Percentiles rank a stretch among this genome's conserved stretches.
phyloP scores from a whole-genome alignment of 176 grass and related monocot genomes.

The Alloteropsis semialata region DNA sequence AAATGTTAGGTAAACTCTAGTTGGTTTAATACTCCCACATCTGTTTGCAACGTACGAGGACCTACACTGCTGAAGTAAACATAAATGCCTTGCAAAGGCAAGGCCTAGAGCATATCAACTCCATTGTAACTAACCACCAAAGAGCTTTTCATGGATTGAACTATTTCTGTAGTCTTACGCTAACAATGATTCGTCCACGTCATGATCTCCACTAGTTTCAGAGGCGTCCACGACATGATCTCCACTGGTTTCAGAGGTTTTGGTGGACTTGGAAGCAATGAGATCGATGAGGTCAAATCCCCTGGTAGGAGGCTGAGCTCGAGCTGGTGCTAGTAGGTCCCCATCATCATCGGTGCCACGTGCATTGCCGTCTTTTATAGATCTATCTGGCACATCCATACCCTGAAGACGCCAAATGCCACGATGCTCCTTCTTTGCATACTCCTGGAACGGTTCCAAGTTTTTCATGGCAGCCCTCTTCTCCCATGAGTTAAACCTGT shows the following conservation, averaged over 20 bases:
- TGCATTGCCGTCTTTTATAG: background rate
- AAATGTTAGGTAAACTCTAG: conserved; percentile 62
- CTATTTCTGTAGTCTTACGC: background rate
- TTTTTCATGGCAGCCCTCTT: background rate
- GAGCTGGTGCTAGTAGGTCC: background rate
- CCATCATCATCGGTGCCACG: background rate
- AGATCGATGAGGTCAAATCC: background rate
- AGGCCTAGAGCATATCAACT: background rate
- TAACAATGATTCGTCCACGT: background rate
- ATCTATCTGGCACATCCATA: background rate
- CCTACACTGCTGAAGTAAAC: background rate
- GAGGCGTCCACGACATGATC: background rate
- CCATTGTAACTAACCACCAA: background rate
- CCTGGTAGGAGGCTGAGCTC: background rate
- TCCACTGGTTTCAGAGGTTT: background rate
- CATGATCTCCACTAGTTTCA: background rate
- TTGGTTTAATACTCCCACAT: background rate
- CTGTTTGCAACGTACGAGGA: background rate
- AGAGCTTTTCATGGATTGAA: background rate
- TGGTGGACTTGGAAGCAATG: background rate
- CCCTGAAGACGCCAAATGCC: background rate
- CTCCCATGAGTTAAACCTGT: background rate
- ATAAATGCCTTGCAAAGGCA: background rate
- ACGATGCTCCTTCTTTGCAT: background rate
- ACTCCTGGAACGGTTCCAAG: background rate